phyloP scores from a whole-genome alignment of 208 protist genomes.

The Jaenimonas drosophilae region DNA sequence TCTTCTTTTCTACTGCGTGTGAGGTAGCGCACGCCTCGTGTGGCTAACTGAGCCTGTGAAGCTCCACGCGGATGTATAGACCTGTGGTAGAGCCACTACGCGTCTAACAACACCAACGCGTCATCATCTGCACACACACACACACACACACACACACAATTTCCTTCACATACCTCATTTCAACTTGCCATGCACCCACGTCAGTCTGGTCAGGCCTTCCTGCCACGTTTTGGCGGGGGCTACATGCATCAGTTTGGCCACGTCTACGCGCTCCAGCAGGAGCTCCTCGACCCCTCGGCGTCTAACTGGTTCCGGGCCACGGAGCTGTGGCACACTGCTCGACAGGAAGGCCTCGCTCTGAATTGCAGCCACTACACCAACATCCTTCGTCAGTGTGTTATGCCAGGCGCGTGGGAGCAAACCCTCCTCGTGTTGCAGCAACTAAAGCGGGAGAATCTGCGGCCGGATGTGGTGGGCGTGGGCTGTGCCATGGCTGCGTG shows the following conservation, averaged over 20 bases:
- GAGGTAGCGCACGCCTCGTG: too few species aligned
- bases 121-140: neutral
- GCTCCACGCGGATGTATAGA: too few species aligned
- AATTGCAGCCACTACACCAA: constrained; percentile 61
- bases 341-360: constrained; percentile 68
- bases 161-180: neutral
- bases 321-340: constrained; percentile 79
- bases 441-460: constrained; percentile 55
- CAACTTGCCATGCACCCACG: neutral
- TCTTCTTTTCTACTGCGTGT: too few species aligned
- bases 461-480: constrained; percentile 62
- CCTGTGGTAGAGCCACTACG: too few species aligned
- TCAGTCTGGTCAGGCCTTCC: neutral
- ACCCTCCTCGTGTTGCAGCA: constrained; percentile 37
- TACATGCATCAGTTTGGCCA: constrained; percentile 90
- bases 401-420: constrained; percentile 53
- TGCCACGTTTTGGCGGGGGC: constrained; percentile 61
- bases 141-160: neutral
- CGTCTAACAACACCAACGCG: too few species aligned
- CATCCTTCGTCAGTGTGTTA: constrained; percentile 73
- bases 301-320: constrained; percentile 75
- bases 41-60: too few species aligned
- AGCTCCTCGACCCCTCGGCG: constrained; percentile 55
- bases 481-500: constrained; percentile 51
- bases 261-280: constrained; percentile 81